A percentile compares a stretch with the other conserved stretches of the same genome.
These are phyloP conservation scores for Carex pumila DNA, from an alignment of 176 grass and related monocot species.

Conservation along the genomic window DNA sequence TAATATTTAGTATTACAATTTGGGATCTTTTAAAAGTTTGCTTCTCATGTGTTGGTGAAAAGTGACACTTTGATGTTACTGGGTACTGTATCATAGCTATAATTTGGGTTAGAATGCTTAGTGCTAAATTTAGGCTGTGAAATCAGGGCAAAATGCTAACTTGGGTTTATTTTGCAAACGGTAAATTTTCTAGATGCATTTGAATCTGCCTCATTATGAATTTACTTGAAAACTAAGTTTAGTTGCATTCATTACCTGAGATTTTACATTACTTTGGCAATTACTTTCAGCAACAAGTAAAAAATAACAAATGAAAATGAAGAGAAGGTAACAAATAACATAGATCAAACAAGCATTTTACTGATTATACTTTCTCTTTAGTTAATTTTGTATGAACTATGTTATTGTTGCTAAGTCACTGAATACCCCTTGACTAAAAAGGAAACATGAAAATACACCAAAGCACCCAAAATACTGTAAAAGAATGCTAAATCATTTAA, in stretches of 20 bases:
- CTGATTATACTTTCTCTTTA: background rate
- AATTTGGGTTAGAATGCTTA: background rate
- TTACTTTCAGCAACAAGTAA: no score
- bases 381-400: background rate
- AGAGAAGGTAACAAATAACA: background rate
- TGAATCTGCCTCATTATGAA: background rate
- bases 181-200: background rate
- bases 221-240: background rate
- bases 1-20: background rate
- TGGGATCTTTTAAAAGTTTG: background rate
- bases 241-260: background rate
- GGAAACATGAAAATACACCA: background rate
- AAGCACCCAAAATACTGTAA: background rate
- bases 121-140: background rate
- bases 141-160: background rate
- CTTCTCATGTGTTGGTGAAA: background rate
- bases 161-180: background rate
- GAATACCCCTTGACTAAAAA: background rate
- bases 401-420: background rate
- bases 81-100: background rate
- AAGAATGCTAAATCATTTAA: background rate
- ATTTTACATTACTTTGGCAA: no score
- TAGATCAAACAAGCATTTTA: background rate
- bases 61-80: background rate
- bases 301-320: no score